phyloP scores from a whole-genome alignment of 179 eudicot species.

The Vitellaria paradoxa region DNA sequence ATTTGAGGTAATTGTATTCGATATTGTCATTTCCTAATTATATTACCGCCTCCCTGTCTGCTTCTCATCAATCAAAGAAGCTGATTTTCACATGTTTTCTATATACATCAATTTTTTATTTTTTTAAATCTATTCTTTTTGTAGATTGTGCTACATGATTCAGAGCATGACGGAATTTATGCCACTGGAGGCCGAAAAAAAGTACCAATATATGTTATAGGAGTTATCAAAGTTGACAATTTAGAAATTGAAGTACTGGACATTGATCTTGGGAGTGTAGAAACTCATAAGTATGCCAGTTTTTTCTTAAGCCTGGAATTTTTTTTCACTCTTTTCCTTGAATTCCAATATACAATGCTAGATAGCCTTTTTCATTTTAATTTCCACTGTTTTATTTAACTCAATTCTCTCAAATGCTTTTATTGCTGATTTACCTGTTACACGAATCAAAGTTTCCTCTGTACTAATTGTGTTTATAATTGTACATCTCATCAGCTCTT shows the following conservation, averaged over 20 bases:
- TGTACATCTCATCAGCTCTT: too few species aligned
- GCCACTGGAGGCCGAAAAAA: constrained; percentile 68
- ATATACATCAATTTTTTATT: too few species aligned
- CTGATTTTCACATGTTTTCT: too few species aligned
- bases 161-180: too few species aligned
- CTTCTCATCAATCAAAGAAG: neutral
- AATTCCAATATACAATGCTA: neutral
- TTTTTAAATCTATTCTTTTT: too few species aligned
- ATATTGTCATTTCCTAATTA: neutral
- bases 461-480: too few species aligned
- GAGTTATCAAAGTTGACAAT: constrained; percentile 50
- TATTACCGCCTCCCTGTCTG: too few species aligned
- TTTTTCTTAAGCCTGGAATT: neutral
- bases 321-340: neutral
- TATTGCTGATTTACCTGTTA: constrained; percentile 2
- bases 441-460: too few species aligned
- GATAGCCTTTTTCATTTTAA: neutral
- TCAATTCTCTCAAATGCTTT: constrained; percentile 3
- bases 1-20: too few species aligned
- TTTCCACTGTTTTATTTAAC: neutral
- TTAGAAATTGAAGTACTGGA: constrained; percentile 79
- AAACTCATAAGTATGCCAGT: constrained; percentile 56
- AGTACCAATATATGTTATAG: constrained; percentile 57
- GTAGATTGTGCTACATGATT: too few species aligned
- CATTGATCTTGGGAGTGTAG: constrained; percentile 62